These are phyloP conservation scores for Diaporthe australafricana DNA, from an alignment of 2,329 filamentous ascomycete genomes.

Conservation along the genomic window DNA sequence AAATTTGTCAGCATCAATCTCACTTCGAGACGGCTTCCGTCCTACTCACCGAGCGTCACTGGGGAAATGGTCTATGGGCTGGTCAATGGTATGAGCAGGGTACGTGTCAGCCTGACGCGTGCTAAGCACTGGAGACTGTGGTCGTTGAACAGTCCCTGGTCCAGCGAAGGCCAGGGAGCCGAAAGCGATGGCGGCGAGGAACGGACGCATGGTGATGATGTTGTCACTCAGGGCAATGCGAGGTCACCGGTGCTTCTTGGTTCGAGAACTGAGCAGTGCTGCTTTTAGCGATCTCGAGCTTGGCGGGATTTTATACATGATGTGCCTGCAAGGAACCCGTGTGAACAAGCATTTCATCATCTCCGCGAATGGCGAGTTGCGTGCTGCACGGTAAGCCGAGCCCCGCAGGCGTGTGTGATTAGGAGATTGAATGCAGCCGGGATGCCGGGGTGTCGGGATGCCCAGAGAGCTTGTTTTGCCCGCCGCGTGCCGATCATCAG, in stretches of 20 bases:
- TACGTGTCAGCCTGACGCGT: constrained; percentile 38
- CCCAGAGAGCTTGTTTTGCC: constrained; percentile 11
- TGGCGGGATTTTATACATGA: not conserved
- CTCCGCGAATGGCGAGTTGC: constrained; percentile 8
- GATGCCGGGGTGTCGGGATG: constrained; percentile 12
- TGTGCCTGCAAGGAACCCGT: not conserved
- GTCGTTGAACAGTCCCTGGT: constrained; percentile 1
- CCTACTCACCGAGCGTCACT: constrained; percentile 42
- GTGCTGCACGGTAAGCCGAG: not conserved
- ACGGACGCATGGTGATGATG: constrained; percentile 25
- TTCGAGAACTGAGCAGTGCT: too few species aligned
- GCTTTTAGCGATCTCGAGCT: too few species aligned
- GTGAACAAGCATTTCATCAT: not conserved
- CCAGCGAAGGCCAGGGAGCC: constrained; percentile 32
- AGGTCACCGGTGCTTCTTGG: not conserved
- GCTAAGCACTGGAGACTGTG: not conserved
- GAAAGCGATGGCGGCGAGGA: constrained; percentile 11
- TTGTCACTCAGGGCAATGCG: not conserved
- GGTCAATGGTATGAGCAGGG: constrained; percentile 45
- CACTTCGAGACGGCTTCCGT: too few species aligned
- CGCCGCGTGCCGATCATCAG: constrained; percentile 10
- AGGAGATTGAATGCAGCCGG: not conserved
- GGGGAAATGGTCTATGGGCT: constrained; percentile 60
- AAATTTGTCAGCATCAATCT: not conserved
- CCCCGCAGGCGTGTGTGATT: not conserved